Percentiles rank a stretch among this genome's conserved stretches.
Conservation (phyloP, 768 basidiomycete species). For the Vishniacozyma victoriae region DNA sequence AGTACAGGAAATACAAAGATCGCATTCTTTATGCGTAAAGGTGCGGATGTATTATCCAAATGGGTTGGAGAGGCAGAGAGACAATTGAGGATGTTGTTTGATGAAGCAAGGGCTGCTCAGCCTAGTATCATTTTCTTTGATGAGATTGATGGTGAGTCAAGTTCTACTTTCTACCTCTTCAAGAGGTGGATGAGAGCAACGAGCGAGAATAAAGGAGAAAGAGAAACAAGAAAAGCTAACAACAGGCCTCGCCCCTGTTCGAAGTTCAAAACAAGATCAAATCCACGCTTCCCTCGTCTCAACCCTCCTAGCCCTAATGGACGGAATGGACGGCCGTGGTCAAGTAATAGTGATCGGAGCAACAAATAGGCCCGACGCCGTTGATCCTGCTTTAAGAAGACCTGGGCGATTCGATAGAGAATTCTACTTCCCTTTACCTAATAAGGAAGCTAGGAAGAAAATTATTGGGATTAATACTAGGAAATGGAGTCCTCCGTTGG, state of each 20-base stretch:
- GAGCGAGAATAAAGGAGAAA: background rate
- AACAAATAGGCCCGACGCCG: constrained; percentile 94
- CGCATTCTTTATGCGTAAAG: constrained; percentile 99
- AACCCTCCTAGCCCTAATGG: constrained; percentile 93
- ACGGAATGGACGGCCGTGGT: constrained; percentile 96
- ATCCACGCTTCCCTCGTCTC: constrained; percentile 97
- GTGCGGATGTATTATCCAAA: constrained; percentile 93
- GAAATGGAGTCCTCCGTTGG: constrained; percentile 80
- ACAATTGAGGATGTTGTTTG: constrained; percentile 87
- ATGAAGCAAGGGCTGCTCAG: constrained; percentile 85
- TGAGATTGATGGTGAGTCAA: constrained; percentile 76
- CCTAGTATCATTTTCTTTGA: constrained; percentile 99
- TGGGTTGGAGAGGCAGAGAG: constrained; percentile 99
- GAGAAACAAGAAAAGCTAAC: background rate
- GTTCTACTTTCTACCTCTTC: background rate
- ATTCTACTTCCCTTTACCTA: constrained; percentile 93
- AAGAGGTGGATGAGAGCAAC: no score
- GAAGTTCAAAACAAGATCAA: constrained; percentile 98
- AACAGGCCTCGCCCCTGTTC: constrained; percentile 75
- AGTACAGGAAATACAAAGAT: constrained; percentile 79
- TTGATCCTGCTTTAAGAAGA: constrained; percentile 87
- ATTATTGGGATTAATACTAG: constrained; percentile 85
- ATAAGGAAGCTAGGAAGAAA: constrained; percentile 72
- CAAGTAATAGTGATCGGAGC: constrained; percentile 98
- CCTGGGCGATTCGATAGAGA: constrained; percentile 96